Conservation (phyloP, 2,329 filamentous ascomycete species). For the Fusarium compactum region DNA sequence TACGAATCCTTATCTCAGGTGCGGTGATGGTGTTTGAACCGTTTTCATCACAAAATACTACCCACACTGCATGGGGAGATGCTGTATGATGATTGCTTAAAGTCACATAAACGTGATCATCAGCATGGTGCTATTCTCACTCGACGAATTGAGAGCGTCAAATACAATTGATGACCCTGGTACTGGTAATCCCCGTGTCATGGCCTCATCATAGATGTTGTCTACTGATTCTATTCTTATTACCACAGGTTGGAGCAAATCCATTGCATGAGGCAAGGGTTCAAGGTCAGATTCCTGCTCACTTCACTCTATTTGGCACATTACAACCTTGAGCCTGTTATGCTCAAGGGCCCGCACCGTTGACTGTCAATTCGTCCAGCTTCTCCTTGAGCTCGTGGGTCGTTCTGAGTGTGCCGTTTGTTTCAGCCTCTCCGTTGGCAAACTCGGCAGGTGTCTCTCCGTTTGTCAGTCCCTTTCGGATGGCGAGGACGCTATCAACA, state of each 20-base stretch:
- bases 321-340: slow-evolving; percentile 10
- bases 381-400: slow-evolving; percentile 34
- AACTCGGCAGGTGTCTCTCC: slow-evolving; percentile 40
- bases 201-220: slow-evolving; percentile 1
- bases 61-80: slow-evolving; percentile 20
- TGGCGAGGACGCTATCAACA: slow-evolving; percentile 92
- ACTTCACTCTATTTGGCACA: slow-evolving; percentile 13
- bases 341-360: slow-evolving; percentile 34
- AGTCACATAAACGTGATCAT: neutral
- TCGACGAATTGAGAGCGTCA: neutral
- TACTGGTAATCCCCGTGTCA: slow-evolving; percentile 1
- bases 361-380: slow-evolving; percentile 40
- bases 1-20: slow-evolving; percentile 17
- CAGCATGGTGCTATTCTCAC: neutral
- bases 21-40: slow-evolving; percentile 11
- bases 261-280: slow-evolving; percentile 5
- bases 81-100: slow-evolving; percentile 6
- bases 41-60: slow-evolving; percentile 16
- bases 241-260: slow-evolving; percentile 23
- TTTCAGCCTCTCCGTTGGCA: slow-evolving; percentile 22
- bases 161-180: neutral
- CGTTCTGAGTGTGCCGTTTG: slow-evolving; percentile 35
- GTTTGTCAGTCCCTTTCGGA: slow-evolving; percentile 85
- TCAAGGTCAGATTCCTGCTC: slow-evolving; percentile 16
- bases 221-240: neutral